Base-by-base conservation (phyloP, 805 yeast species). In the Wickerhamiella spandovensis region DNA sequence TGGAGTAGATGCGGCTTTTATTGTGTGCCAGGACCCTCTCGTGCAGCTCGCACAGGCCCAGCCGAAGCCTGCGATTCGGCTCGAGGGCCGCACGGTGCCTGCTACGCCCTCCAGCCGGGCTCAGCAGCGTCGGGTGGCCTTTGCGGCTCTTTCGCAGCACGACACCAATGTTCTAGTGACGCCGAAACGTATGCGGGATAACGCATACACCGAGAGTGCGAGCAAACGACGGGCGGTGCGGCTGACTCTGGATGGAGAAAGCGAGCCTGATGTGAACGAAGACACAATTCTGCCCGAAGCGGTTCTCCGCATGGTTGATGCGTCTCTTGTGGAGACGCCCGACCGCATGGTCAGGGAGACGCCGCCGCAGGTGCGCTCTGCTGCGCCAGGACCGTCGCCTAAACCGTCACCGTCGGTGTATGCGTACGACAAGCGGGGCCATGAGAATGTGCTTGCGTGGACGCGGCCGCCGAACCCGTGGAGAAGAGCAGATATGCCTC, bases 271-370 rank as follows among this genome's bases (percentile, higher is more conserved):
- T 32, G 51, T 51, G 21, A 30, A 38, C 10, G 52, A 47, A 7
- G 50, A 48, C 20, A 21, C 24, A 2, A n/a, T 39, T 3, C 24
- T 39, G 24, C 43, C 67, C 20, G 65, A 64, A 48, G 56, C 61
- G 32, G 63, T 67, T 21, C 56, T 67, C 48, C 51, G 70, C 17
- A 60, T 67, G 62, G 67, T 67, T 8, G 70, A 67, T 48, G 59
- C 61, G 15, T 61, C 67, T 24, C 56, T 67, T 7, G 63, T 67
- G 5, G 65, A 64, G 42, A 62, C 67, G 17, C 69, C 69, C 3
- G 66, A 64, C 18, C 39, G 39, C 20, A 5, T 9, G 4, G 39
- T n/a, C 7, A 30, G 46, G 13, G 48, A 35, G 1, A 23, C 44
- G 3, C 50, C 56, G 10, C 62, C 63, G 17, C 48, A 47, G 12